Evolutionary conservation across 148 eudicot genomes (phyloP), one percentile per base, ranked within the genome.

Genomic region (Chenopodium formosanum): DNA sequence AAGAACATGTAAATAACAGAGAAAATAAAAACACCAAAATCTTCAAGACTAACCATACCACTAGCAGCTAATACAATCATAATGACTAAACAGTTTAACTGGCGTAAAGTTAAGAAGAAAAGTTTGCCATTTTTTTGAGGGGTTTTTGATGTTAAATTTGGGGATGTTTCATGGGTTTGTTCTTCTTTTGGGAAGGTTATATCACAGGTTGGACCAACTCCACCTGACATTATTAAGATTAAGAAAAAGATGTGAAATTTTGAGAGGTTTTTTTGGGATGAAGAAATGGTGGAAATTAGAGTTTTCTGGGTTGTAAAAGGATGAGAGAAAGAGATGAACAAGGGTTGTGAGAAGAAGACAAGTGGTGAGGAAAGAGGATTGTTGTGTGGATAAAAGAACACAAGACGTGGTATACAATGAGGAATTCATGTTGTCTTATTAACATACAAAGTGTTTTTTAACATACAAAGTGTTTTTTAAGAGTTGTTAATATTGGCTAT

Each of bases 1-100:
- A 91, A 81, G 80, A 60, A 80, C 32, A 92, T 84, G 89, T 94
- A 94, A 75, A 90, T 58, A 14, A 83, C 13, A 2, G 97, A 87
- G 70, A 92, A 84, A 69, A 85, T 0, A 0, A 89, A 91, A 46
- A 94, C 78, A 12, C 79, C 80, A 2, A 90, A 52, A 76, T 92
- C 88, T 70, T 84, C 81, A 11, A 83, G 25, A 64, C 83, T 70
- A 6, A 94, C 90, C 89, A 86, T 86, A 74, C 91, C 95, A 74
- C 79, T 82, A 2, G 90, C 82, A 23, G 92, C 67, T 82, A 94
- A 83, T 78, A 92, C 78, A 13, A 87, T 31, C 47, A 85, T 86
- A 56, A 88, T 74, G 7, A 89, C 89, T 7, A 88, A 81, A 14
- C 75, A 82, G 60, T 86, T 87, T 52, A 92, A 85, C 16, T 92